These are phyloP conservation scores for Colletotrichum karsti DNA, from an alignment of 2,329 filamentous ascomycete genomes.

Conservation along the genomic window DNA sequence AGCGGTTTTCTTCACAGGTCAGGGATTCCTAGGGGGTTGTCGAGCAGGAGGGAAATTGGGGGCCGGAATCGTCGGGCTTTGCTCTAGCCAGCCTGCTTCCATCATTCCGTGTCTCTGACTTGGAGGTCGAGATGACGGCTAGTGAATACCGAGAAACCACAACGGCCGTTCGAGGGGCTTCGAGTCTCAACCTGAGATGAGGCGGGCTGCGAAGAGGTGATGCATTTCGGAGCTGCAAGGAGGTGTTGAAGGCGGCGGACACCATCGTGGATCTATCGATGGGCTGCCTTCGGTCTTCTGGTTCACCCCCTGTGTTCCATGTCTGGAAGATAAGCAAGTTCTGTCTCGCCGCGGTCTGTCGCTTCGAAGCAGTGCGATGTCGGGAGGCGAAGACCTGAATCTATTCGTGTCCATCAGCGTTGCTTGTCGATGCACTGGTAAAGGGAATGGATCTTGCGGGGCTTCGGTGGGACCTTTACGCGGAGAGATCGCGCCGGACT, in stretches of 20 bases:
- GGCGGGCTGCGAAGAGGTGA: too few relatives aligned
- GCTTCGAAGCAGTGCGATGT: neutral
- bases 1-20: neutral
- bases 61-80: too few relatives aligned
- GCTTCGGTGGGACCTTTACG: neutral
- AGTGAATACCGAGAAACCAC: neutral
- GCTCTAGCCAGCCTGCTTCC: neutral
- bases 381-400: too few relatives aligned
- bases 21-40: neutral
- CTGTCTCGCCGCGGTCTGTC: neutral
- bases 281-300: neutral
- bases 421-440: too few relatives aligned
- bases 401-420: too few relatives aligned
- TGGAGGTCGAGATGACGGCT: neutral
- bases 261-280: too few relatives aligned
- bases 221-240: too few relatives aligned
- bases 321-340: neutral
- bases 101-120: neutral
- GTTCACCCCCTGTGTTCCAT: neutral
- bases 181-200: neutral
- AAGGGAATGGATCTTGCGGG: constrained; percentile 22
- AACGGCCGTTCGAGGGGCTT: neutral
- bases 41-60: too few relatives aligned
- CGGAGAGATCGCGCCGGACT: neutral
- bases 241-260: too few relatives aligned